Evolutionary conservation across 179 eudicot genomes (phyloP), one percentile per base, ranked within the genome.

Genomic region (Camellia oleifera): DNA sequence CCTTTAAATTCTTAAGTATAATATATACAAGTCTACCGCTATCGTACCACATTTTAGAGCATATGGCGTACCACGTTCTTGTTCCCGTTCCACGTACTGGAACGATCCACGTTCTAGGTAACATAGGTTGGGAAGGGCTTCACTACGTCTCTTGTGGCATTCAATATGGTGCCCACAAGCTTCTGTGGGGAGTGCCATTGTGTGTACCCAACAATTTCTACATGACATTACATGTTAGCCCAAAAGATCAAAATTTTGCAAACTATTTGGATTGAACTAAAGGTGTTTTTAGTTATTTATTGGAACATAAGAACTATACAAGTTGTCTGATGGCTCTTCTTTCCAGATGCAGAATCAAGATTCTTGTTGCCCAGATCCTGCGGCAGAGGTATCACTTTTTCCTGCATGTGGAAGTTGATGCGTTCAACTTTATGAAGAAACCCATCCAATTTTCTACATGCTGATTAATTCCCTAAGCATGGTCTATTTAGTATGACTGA

Each of bases 301-400:
- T 66, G 10, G 50, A 42, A 5, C 68, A 58, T 79, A 26, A 64
- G 26, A 5, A 46, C n/a, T 63, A 4, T 13, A 1, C 7, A 7
- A 23, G 68, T 54, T 44, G 10, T 56, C 68, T 78, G 46, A 72
- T 77, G 23, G 46, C 45, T 50, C 6, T 77, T 62, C 69, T 79
- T 74, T 60, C 45, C 78, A 57, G 71, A 54, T 81, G 82, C 90
- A 87, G 88, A 74, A 79, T 84, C 83, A 77, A 72, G 86, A 61
- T 79, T 82, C 90, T 54, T 85, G 89, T 77, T 87, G 92, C 76
- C 77, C 86, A 75, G 92, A 89, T 63, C 85, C 92, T 75, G 83
- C 82, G 52, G 85, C 86, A 73, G 86, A 84, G 92, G 92, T 89
- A 82, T 61, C 61, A 23, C 74, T 78, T 77, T 53, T 42, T 3